phyloP scores from a whole-genome alignment of 148 eudicot species.

The Dianthus caryophyllus region DNA sequence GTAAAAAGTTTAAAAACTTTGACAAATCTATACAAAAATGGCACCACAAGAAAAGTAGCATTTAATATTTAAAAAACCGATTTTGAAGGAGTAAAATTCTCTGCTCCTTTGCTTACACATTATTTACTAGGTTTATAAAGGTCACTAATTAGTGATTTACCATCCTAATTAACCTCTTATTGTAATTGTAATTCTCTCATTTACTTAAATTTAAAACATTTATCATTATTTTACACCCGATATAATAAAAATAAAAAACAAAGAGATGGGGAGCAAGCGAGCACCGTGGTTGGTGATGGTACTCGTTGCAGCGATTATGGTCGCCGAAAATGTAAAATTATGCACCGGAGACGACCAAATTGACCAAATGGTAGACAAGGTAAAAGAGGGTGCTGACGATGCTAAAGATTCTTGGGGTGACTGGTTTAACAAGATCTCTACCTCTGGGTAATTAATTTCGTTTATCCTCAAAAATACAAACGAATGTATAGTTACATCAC shows the following conservation, averaged over 20 bases:
- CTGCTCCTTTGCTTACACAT: constrained; percentile 10
- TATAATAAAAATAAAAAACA: not conserved
- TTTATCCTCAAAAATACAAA: too few relatives aligned
- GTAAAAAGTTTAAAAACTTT: too few relatives aligned
- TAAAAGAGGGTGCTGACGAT: not conserved
- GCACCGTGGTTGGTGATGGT: constrained; percentile 6
- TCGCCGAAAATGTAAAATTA: constrained; percentile 19
- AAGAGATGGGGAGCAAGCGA: constrained; percentile 12
- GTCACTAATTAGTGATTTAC: not conserved
- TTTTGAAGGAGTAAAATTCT: constrained; percentile 20
- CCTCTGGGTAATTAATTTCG: not conserved
- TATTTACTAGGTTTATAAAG: not conserved
- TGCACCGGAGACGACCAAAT: not conserved
- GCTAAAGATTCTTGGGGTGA: constrained; percentile 9
- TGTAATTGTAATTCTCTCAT: not conserved
- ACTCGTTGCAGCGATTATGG: constrained; percentile 5
- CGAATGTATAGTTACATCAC: too few relatives aligned
- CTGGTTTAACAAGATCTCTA: not conserved
- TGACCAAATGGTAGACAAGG: not conserved
- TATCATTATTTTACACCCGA: not conserved
- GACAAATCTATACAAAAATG: too few relatives aligned
- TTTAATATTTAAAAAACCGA: not conserved
- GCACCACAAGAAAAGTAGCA: too few relatives aligned
- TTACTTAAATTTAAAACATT: not conserved
- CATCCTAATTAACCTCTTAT: not conserved